Evolutionary conservation across 225 moss, liverwort and hornwort genomes (phyloP).

Genomic region (Pseudisothecium myosuroides): DNA sequence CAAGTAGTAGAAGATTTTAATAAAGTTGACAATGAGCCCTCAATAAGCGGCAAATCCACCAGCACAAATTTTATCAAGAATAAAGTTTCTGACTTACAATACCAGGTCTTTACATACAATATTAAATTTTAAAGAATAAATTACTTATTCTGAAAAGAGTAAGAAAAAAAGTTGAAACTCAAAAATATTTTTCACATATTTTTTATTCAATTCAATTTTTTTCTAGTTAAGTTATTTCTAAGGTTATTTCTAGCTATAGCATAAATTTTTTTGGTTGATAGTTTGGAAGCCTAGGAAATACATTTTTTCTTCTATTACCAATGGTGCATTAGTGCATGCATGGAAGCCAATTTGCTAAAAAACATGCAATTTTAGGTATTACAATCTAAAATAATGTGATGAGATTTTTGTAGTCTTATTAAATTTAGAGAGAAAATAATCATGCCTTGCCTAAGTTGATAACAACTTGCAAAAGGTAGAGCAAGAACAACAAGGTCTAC

Average conservation of each 20-base stretch:
- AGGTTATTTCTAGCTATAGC: not conserved
- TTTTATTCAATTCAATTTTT: not conserved
- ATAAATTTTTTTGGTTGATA: not conserved
- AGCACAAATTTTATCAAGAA: constrained; percentile 16
- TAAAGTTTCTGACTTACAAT: constrained; percentile 33
- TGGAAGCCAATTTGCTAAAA: accelerated
- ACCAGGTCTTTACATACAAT: constrained; percentile 24
- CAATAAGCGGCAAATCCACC: not conserved
- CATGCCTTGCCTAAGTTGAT: not conserved
- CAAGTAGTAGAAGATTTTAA: not conserved
- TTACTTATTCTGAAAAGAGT: accelerated
- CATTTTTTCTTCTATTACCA: not conserved
- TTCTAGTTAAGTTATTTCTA: accelerated
- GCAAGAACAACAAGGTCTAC: not conserved
- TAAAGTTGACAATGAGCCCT: not conserved
- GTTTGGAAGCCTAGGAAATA: not conserved
- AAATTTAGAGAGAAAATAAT: not conserved
- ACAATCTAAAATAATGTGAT: no score
- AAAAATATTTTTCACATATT: not conserved
- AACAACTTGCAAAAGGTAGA: not conserved
- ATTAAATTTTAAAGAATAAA: not conserved
- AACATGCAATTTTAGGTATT: not conserved
- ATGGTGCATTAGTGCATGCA: accelerated
- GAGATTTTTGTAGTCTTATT: not conserved
- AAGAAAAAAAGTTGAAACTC: accelerated